Evolutionary conservation across 2,329 filamentous ascomycete species (phyloP).

Genomic region (Colletotrichum cereale): DNA sequence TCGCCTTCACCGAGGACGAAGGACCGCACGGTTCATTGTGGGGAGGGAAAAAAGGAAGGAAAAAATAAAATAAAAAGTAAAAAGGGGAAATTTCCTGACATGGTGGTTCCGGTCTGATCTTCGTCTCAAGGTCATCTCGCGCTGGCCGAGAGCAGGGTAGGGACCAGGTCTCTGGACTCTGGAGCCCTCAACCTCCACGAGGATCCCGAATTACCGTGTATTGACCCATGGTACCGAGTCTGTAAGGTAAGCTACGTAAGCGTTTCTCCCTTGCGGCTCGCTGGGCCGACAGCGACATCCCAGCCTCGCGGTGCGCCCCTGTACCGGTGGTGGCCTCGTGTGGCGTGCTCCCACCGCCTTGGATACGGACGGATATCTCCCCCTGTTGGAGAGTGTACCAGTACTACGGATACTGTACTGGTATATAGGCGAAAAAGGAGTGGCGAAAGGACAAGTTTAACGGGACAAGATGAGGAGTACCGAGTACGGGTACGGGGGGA

Average conservation of each 20-base stretch:
- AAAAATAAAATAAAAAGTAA: too few species aligned
- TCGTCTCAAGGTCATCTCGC: slow-evolving; percentile 35
- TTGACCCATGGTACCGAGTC: too few species aligned
- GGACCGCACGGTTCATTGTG: slow-evolving; percentile 9
- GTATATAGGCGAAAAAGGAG: neutral
- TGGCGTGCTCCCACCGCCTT: neutral
- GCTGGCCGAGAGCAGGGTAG: slow-evolving; percentile 9
- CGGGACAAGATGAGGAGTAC: neutral
- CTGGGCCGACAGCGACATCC: slow-evolving; percentile 27
- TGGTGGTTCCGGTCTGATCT: slow-evolving; percentile 36
- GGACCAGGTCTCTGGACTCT: too few species aligned
- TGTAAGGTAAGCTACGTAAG: too few species aligned
- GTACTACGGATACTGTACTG: too few species aligned
- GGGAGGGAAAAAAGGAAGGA: too few species aligned
- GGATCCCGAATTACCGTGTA: too few species aligned
- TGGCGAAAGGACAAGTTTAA: neutral
- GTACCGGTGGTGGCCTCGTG: neutral
- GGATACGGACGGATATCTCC: too few species aligned
- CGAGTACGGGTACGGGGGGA: too few species aligned
- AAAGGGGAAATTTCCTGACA: slow-evolving; percentile 9
- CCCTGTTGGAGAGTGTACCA: too few species aligned
- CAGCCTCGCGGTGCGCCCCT: slow-evolving; percentile 2
- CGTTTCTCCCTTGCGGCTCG: neutral
- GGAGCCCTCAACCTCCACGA: too few species aligned
- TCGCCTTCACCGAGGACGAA: neutral